Base-by-base conservation (phyloP, 2,329 filamentous ascomycete genomes). In the Elsinoe necatrix region DNA sequence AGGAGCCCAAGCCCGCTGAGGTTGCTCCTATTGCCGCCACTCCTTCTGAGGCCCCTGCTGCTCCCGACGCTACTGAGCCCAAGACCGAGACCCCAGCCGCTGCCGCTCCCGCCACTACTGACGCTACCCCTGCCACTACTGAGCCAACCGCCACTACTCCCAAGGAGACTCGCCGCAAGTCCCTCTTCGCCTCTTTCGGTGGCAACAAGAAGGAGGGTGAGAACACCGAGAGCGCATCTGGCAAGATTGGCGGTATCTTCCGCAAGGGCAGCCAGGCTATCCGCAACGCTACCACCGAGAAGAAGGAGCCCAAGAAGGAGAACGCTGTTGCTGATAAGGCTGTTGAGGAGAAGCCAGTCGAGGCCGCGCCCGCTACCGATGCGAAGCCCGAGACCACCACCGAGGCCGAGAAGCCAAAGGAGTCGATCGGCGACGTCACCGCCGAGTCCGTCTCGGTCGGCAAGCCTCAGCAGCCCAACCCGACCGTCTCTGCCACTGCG, bases 211-310 rank as follows among this genome's bases (percentile, higher is more conserved):
- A 56, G 56, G 59, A 61, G 25, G 65, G 61, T 29, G 67, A 67
- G 58, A 60, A 59, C 37, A 54, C 58, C 39, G 59, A 63, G 51
- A 48, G n/a, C n/a, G n/a, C n/a, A n/a, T n/a, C 48, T 52, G 66
- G 68, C 63, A 60, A 60, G 47, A 56, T 56, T 55, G 60, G 62
- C 54, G 65, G 65, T 37, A 64, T 71, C 23, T 67, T 71, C 63
- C 71, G 72, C 62, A 69, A 68, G 27, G 65, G 69, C 63, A 71
- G 68, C 68, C 73, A 73, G 67, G 69, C 70, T 51, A 65, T 66
- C 60, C 71, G 68, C 67, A 72, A 72, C 66, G 67, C 68, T 50
- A 63, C 65, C 59, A 65, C 65, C 55, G 57, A 56, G 57, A 71
- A 72, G 60, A 65, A 65, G 65, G 68, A 70, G 63, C 47, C 55